phyloP scores from a whole-genome alignment of 768 basidiomycete genomes.

The Naganishia friedmannii region DNA sequence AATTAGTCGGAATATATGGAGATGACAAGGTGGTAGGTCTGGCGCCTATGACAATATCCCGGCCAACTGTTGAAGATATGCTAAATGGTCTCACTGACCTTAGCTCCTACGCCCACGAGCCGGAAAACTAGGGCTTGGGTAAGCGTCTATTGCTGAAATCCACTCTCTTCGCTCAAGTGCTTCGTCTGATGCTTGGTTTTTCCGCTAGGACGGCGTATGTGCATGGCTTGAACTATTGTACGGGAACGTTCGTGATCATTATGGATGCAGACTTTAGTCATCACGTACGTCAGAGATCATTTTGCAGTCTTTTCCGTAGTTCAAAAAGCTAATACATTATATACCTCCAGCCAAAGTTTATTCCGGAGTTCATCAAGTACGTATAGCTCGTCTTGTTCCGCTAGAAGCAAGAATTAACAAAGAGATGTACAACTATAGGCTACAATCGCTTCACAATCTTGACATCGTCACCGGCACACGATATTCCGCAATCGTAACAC shows the following conservation, averaged over 20 bases:
- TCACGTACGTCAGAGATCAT: slow-evolving; percentile 61
- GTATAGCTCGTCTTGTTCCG: slow-evolving; percentile 24
- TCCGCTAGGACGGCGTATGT: slow-evolving; percentile 77
- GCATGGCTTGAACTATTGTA: slow-evolving; percentile 82
- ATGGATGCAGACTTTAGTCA: slow-evolving; percentile 98
- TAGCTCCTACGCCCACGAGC: slow-evolving; percentile 72
- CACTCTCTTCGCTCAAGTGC: not conserved
- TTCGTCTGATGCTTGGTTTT: not conserved
- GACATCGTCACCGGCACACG: slow-evolving; percentile 93
- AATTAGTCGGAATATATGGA: slow-evolving; percentile 75
- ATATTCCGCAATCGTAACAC: slow-evolving; percentile 57
- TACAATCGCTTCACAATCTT: slow-evolving; percentile 79
- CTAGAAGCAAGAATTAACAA: not conserved
- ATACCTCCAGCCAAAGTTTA: slow-evolving; percentile 77
- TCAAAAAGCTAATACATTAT: not conserved
- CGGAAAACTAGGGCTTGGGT: slow-evolving; percentile 90
- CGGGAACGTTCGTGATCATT: slow-evolving; percentile 89
- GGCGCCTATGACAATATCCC: too few relatives aligned
- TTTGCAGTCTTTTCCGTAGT: not conserved
- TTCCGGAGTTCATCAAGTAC: slow-evolving; percentile 84
- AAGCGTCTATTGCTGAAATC: slow-evolving; percentile 36
- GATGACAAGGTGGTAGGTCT: slow-evolving; percentile 64
- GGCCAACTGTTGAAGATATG: too few relatives aligned
- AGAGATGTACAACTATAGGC: slow-evolving; percentile 53
- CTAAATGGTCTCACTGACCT: too few relatives aligned